Evolutionary conservation across 305 asterid genomes (phyloP), one percentile per base, ranked within the genome.

Genomic region (Fraxinus platypoda): DNA sequence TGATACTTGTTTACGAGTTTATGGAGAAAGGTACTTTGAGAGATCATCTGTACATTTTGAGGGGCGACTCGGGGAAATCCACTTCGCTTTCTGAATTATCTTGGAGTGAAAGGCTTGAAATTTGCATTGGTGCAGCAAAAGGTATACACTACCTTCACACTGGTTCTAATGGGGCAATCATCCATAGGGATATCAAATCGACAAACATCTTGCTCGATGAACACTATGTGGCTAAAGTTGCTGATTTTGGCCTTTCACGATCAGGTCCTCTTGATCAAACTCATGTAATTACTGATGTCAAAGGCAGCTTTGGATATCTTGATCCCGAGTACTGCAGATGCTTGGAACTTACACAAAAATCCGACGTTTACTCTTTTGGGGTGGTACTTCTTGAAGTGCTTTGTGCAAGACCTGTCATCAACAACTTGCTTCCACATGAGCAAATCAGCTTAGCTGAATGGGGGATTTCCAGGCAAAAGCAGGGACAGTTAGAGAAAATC

Each of bases 1-100:
- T 92, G 95, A 87, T 90, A 15, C 91, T 92, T 0, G 90, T 91
- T 0, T 91, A 90, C 21, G 94, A 91, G 84, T 90, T 90, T 82
- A 88, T 91, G 95, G 91, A 88, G 83, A 89, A 85, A 78, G 95
- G 95, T 0, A 88, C 93, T 19, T 74, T 90, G 31, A 84, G 88
- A 25, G 95, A 90, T n/a, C 95, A 89, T 86, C 84, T 92, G 3
- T 90, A 92, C 26, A 23, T 28, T n/a, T 12, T 41, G 21, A 46
- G 37, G 0, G 79, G 83, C 19, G 88, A 83, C 6, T 31, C 75
- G 34, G 8, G 12, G 17, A 75, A 30, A 74, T 62, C 83, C 11
- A 64, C 57, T 19, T 73, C 86, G 4, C 34, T n/a, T 19, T 19
- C 83, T 25, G 38, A 57, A 17, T 83, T 90, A 13, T 85, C 90